Evolutionary conservation across 2,329 filamentous ascomycete species (phyloP).

Genomic region (Nemania serpens): DNA sequence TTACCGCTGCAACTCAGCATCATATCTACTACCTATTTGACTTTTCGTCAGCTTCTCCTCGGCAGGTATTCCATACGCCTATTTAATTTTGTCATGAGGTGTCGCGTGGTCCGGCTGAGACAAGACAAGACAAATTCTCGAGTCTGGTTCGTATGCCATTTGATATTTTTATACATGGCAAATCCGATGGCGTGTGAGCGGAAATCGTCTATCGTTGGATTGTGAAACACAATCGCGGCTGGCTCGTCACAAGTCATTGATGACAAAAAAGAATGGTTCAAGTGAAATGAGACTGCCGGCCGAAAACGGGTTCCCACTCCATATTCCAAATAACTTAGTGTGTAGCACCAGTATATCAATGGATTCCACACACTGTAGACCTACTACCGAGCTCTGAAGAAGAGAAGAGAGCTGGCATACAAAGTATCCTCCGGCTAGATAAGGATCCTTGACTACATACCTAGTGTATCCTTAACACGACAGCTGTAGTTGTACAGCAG

Average conservation of each 20-base stretch:
- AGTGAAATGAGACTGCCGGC: conserved; percentile 5
- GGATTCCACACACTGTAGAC: too few relatives aligned
- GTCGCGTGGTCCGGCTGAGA: background rate
- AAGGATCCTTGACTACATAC: background rate
- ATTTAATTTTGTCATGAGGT: background rate
- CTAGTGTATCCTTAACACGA: background rate
- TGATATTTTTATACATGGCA: conserved; percentile 18
- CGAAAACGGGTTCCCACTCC: background rate
- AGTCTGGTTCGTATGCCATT: conserved; percentile 11
- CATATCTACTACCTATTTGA: background rate
- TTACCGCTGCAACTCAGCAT: conserved; percentile 7
- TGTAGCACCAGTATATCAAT: too few relatives aligned
- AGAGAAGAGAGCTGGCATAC: too few relatives aligned
- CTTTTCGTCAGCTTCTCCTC: background rate
- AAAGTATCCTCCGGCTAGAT: too few relatives aligned
- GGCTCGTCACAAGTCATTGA: conserved; percentile 1
- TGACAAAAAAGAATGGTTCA: conserved; percentile 13
- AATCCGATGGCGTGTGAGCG: conserved; percentile 1
- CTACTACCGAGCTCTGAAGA: background rate
- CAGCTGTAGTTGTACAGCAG: background rate
- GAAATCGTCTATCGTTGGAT: background rate
- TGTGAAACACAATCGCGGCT: background rate
- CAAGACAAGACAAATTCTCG: background rate
- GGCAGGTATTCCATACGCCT: background rate
- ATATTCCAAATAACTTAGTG: conserved; percentile 23